Evolutionary conservation across 106 monocot species (phyloP), one percentile per base, ranked within the genome.

Genomic region (Gastrodia elata): DNA sequence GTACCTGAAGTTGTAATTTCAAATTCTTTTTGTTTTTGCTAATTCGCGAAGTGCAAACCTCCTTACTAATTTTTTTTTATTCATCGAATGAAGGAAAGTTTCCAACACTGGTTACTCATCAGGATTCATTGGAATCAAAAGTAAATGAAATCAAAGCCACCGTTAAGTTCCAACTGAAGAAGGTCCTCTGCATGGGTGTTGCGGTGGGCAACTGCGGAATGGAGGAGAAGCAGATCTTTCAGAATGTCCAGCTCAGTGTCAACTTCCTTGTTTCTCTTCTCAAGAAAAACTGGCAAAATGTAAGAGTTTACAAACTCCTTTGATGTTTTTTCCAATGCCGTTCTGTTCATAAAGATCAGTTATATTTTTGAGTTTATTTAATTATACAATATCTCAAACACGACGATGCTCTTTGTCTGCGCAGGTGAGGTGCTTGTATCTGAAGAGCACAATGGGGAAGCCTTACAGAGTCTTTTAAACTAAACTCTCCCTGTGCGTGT

Each of bases 281-380:
- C 75, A 87, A 87, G 83, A 87, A 87, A 59, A 87, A 87, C 28
- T 87, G 86, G 86, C 82, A 87, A 75, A 87, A 87, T 78, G 86
- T 87, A 40, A 37, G 85, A 69, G 86, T 80, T 25, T 7, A 64
- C 64, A 33, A 64, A 27, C 15, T 33, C 32, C 8, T 6, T 27
- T 33, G 18, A 55, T 22, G 18, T 55, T 6, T 55, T 22, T 22
- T 6, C 55, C 6, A 22, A 25, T 5, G 22, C 57, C 26, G 55
- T 56, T 56, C 55, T 56, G 55, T 16, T 25, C 24, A 56, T 64
- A 64, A 11, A 2, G 2, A 34, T 64, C 6, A 57, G 9, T 1
- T 64, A 64, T 33, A 64, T 3, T 13, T 64, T 38, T 67, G 34
- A 7, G 36, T 16, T 30, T 64, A 7, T 11, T 13, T 27, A 30